Conservation (phyloP, 1,139 yeast genomes). For the Yamadazyma jaroonii region DNA sequence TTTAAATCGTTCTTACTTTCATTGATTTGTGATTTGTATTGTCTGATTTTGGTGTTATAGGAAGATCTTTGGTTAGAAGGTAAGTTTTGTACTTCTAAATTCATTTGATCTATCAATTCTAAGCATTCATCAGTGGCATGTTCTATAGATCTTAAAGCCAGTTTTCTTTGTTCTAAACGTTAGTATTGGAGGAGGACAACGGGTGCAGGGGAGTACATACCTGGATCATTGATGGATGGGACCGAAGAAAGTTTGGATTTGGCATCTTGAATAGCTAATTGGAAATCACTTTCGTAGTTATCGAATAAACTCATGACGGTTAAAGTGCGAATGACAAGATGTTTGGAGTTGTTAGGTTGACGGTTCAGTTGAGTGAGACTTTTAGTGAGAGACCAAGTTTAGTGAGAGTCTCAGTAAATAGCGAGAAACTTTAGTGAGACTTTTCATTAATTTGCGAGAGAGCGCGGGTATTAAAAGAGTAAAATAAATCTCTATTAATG, state of each 20-base stretch:
- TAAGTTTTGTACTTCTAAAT: constrained; percentile 74
- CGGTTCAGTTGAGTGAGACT: no score
- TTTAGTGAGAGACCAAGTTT: no score
- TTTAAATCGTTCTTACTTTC: constrained; percentile 52
- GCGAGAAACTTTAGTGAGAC: neutral
- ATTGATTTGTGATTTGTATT: constrained; percentile 61
- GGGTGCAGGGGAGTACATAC: constrained; percentile 30
- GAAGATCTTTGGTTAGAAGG: constrained; percentile 69
- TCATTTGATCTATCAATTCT: constrained; percentile 78
- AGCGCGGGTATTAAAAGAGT: no score
- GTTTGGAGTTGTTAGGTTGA: no score
- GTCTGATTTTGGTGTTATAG: constrained; percentile 69
- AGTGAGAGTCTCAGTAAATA: neutral
- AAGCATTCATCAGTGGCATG: constrained; percentile 60
- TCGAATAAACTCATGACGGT: constrained; percentile 52
- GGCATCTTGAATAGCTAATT: constrained; percentile 69
- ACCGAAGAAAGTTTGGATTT: constrained; percentile 61
- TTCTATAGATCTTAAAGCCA: constrained; percentile 58
- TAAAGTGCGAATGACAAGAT: neutral
- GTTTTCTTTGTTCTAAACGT: constrained; percentile 42
- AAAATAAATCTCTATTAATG: constrained; percentile 9
- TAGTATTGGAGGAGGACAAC: constrained; percentile 15
- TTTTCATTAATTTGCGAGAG: neutral
- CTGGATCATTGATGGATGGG: constrained; percentile 45
- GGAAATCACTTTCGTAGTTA: constrained; percentile 73